Conservation (phyloP, 345 rosid genomes). For the Erodium maritimum region DNA sequence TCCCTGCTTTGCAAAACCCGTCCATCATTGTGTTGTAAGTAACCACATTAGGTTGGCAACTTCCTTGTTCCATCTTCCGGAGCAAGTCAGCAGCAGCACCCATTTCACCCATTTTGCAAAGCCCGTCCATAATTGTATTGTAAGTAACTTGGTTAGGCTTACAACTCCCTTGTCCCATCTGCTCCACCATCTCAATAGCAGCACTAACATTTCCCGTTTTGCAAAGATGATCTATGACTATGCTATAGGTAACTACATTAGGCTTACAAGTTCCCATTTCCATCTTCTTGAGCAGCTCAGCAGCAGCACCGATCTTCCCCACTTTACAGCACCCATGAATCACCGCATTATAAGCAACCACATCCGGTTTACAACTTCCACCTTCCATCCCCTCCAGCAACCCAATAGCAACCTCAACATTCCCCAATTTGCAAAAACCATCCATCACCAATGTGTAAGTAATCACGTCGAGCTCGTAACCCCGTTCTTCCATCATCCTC, state of each 20-base stretch:
- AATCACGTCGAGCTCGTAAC: no score
- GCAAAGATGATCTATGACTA: conserved; percentile 59
- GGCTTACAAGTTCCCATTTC: conserved; percentile 52
- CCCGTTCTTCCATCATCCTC: no score
- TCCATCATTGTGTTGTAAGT: conserved; percentile 55
- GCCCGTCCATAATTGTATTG: conserved; percentile 50
- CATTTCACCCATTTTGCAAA: conserved; percentile 48
- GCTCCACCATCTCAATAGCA: no score
- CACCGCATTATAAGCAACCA: conserved; percentile 41
- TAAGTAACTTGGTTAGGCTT: no score
- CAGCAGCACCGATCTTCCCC: conserved; percentile 42
- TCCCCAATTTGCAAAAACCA: no score
- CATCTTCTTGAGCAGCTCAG: conserved; percentile 46
- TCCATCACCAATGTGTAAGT: no score
- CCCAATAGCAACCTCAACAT: no score
- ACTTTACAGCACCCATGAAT: conserved; percentile 53
- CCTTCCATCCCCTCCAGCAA: conserved; percentile 39
- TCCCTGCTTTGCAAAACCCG: conserved; percentile 56
- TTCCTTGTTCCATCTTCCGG: conserved; percentile 51
- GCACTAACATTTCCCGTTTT: no score
- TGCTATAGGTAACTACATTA: conserved; percentile 35
- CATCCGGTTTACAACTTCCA: conserved; percentile 40
- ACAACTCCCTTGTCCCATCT: no score
- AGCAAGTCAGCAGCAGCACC: conserved; percentile 34
- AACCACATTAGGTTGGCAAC: conserved; percentile 40